Percentiles rank a stretch among this genome's conserved stretches.
phyloP scores from a whole-genome alignment of 805 yeast genomes.

The Lipomyces kockii region DNA sequence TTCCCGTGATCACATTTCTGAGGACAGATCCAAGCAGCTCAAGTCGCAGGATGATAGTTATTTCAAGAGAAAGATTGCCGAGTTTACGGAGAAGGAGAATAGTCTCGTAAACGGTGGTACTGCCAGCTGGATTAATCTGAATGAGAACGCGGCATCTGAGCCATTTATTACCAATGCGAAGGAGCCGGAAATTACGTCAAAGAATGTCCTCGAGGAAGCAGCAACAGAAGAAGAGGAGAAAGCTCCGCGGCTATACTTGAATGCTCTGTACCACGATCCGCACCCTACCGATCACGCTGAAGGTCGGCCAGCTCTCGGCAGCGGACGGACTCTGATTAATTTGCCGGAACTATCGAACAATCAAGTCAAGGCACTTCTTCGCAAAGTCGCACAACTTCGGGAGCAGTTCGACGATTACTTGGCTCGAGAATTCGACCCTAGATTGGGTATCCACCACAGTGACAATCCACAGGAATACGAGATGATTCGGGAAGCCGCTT shows the following conservation, averaged over 20 bases:
- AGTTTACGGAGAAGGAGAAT: neutral
- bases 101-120: neutral
- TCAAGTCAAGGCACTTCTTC: neutral
- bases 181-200: neutral
- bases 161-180: neutral
- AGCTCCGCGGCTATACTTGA: neutral
- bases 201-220: neutral
- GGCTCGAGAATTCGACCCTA: neutral
- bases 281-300: neutral
- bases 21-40: neutral
- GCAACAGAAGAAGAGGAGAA: neutral
- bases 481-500: neutral
- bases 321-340: neutral
- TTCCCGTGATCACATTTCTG: neutral
- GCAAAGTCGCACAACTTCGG: neutral
- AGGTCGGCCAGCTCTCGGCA: neutral
- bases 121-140: neutral
- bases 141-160: neutral
- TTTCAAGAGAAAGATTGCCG: neutral
- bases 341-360: neutral
- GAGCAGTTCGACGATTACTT: constrained; percentile 4
- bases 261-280: neutral
- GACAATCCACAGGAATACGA: neutral
- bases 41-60: neutral
- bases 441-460: neutral